Conservation (phyloP, 345 rosid genomes). For the Erodium maritimum region DNA sequence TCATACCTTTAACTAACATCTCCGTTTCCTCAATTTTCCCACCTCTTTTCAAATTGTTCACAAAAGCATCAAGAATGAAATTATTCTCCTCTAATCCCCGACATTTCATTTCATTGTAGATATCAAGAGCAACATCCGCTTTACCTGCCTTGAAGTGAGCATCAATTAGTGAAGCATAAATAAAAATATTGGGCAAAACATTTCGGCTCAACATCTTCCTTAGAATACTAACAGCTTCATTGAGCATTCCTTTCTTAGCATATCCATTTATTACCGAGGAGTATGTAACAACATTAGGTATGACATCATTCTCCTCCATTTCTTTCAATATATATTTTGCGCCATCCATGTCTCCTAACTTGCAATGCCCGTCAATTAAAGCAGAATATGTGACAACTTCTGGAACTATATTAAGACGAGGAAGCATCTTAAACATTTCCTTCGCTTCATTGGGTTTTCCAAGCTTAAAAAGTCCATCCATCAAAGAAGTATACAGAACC, state of each 20-base stretch:
- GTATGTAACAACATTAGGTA: slow-evolving; percentile 54
- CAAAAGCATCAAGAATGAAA: slow-evolving; percentile 47
- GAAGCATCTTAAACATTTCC: slow-evolving; percentile 32
- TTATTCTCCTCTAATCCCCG: slow-evolving; percentile 48
- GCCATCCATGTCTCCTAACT: slow-evolving; percentile 48
- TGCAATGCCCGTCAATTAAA: slow-evolving; percentile 64
- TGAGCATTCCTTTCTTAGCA: slow-evolving; percentile 58
- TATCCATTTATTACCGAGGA: slow-evolving; percentile 63
- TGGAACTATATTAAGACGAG: slow-evolving; percentile 39
- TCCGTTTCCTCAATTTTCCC: slow-evolving; percentile 44
- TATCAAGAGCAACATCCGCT: slow-evolving; percentile 37
- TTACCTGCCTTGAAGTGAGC: slow-evolving; percentile 60
- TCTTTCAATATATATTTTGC: slow-evolving; percentile 39
- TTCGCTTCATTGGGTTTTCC: slow-evolving; percentile 50
- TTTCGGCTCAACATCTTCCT: slow-evolving; percentile 40
- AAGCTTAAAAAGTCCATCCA: slow-evolving; percentile 72
- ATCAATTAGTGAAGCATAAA: slow-evolving; percentile 54
- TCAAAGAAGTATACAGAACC: slow-evolving; percentile 56
- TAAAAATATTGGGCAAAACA: slow-evolving; percentile 43
- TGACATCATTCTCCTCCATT: slow-evolving; percentile 41
- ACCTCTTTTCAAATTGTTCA: slow-evolving; percentile 57
- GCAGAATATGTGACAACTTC: slow-evolving; percentile 49
- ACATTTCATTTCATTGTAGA: slow-evolving; percentile 54
- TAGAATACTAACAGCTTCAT: slow-evolving; percentile 43
- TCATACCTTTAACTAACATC: slow-evolving; percentile 35